A percentile compares a stretch with the other conserved stretches of the same genome.
Conservation (phyloP, 2,329 filamentous ascomycete genomes). For the Byssoonygena ceratinophila region DNA sequence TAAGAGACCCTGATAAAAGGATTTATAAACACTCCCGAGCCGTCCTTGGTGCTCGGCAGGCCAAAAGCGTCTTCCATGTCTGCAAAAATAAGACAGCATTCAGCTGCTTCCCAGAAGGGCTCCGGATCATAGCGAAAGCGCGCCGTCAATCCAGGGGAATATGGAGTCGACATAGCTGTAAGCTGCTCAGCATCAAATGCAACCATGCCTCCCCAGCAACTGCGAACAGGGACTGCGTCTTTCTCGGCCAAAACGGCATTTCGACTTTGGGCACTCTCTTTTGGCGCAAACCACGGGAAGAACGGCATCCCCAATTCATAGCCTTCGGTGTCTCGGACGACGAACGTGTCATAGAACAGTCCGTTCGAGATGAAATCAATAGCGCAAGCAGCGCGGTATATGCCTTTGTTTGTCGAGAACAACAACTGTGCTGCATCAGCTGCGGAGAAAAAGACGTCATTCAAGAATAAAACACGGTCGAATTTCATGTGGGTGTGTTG, state of each 20-base stretch:
- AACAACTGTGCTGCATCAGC: conserved; percentile 11
- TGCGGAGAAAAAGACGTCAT: conserved; percentile 14
- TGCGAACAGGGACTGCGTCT: conserved; percentile 13
- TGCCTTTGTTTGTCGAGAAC: conserved; percentile 14
- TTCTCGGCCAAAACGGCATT: conserved; percentile 8
- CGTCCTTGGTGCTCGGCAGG: background rate
- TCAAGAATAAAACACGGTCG: conserved; percentile 14
- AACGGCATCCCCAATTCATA: conserved; percentile 13
- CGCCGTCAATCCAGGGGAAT: background rate
- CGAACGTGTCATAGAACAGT: conserved; percentile 15
- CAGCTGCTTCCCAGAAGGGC: conserved; percentile 14
- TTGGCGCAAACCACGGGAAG: conserved; percentile 13
- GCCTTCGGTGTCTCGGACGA: conserved; percentile 14
- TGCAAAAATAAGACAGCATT: conserved; percentile 14
- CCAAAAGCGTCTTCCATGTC: conserved; percentile 6
- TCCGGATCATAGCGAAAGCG: conserved; percentile 6
- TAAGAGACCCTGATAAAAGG: conserved; percentile 13
- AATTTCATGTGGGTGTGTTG: conserved; percentile 6
- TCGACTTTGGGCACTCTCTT: conserved; percentile 9
- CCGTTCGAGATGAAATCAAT: conserved; percentile 13
- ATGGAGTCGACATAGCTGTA: background rate
- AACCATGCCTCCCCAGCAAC: conserved; percentile 14
- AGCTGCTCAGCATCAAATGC: conserved; percentile 12
- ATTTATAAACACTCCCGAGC: conserved; percentile 12
- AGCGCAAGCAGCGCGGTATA: conserved; percentile 14